Evolutionary conservation across 441 rosid genomes (phyloP).

Genomic region (Populus hybrid): DNA sequence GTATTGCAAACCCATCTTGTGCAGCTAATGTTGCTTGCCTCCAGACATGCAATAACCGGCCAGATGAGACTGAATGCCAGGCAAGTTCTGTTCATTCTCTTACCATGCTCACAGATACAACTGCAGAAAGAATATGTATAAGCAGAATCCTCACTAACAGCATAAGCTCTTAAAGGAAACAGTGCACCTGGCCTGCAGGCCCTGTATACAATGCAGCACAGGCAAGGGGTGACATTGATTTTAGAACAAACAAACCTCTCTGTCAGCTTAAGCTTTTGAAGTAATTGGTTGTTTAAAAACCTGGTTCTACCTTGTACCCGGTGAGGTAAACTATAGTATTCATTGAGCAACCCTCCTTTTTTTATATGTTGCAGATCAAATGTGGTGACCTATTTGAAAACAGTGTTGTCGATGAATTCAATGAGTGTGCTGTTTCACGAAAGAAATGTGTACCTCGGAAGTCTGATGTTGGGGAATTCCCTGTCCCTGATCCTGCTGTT

Average conservation of each 20-base stretch:
- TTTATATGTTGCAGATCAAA: not conserved
- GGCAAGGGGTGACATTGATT: not conserved
- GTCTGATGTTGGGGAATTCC: slow-evolving; percentile 87
- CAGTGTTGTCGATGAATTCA: slow-evolving; percentile 85
- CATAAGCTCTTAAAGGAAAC: not conserved
- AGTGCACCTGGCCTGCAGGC: not conserved
- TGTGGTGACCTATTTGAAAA: slow-evolving; percentile 32
- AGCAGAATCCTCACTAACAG: not conserved
- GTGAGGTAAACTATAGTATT: slow-evolving; percentile 11
- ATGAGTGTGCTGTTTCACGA: slow-evolving; percentile 87
- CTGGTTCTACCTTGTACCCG: not conserved
- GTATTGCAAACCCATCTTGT: slow-evolving; percentile 83
- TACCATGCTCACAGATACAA: not conserved
- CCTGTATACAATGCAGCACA: not conserved
- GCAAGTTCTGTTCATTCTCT: slow-evolving; percentile 33
- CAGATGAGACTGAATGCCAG: slow-evolving; percentile 97
- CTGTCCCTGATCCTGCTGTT: slow-evolving; percentile 78
- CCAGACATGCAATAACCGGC: slow-evolving; percentile 92
- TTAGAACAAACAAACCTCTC: not conserved
- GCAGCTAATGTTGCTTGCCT: slow-evolving; percentile 94
- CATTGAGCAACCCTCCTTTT: not conserved
- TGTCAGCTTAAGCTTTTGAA: not conserved
- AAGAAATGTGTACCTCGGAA: slow-evolving; percentile 87
- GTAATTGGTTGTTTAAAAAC: not conserved
- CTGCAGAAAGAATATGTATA: not conserved